Evolutionary conservation across 83 land plant species (phyloP).

Genomic region (Larix sibirica): DNA sequence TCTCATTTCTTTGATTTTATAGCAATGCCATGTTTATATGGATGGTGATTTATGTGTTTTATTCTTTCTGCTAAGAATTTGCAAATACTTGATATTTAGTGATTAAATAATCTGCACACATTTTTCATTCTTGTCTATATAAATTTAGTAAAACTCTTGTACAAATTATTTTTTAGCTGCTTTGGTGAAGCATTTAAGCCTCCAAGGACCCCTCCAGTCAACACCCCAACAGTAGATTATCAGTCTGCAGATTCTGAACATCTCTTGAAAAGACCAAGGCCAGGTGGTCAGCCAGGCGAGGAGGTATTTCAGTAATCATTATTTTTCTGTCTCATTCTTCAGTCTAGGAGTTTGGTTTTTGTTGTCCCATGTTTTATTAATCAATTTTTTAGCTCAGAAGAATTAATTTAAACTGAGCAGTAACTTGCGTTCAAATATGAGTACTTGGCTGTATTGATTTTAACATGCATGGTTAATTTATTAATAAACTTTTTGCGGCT

Average conservation of each 20-base stretch:
- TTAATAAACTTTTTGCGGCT: slow-evolving; percentile 49
- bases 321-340: neutral
- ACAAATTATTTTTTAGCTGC: slow-evolving; percentile 22
- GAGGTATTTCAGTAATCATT: slow-evolving; percentile 32
- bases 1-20: neutral
- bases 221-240: slow-evolving; percentile 72
- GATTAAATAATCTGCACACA: neutral
- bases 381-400: neutral
- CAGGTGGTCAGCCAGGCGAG: slow-evolving; percentile 75
- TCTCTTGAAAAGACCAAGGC: slow-evolving; percentile 64
- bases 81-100: neutral
- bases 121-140: neutral
- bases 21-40: neutral
- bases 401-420: neutral
- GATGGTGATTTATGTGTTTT: neutral
- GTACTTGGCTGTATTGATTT: too few species aligned
- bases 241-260: slow-evolving; percentile 91
- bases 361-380: neutral
- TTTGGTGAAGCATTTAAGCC: slow-evolving; percentile 59
- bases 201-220: slow-evolving; percentile 53
- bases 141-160: neutral
- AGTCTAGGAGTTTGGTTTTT: neutral
- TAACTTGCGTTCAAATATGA: neutral
- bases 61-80: neutral
- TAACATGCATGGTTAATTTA: slow-evolving; percentile 33